Evolutionary conservation across 148 eudicot genomes (phyloP).

Genomic region (Silene uniflora): DNA sequence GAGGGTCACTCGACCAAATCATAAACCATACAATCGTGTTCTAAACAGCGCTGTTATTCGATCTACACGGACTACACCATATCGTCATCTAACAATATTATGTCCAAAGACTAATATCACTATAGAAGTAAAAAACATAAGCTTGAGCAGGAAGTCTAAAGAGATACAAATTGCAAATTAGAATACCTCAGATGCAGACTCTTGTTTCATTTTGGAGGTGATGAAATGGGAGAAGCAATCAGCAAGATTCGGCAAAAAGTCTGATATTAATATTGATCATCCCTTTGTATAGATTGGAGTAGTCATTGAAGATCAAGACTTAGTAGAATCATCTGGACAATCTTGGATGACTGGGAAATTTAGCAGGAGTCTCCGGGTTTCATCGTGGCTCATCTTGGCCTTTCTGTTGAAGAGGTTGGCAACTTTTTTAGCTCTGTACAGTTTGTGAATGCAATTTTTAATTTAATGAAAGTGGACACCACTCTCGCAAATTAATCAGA

Average conservation of each 20-base stretch:
- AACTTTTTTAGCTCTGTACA: background rate
- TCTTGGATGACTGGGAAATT: conserved; percentile 93
- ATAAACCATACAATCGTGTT: background rate
- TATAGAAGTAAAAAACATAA: background rate
- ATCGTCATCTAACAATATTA: background rate
- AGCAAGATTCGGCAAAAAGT: conserved; percentile 11
- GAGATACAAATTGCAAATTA: background rate
- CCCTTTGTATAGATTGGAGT: conserved; percentile 54
- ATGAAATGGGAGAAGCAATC: too few relatives aligned
- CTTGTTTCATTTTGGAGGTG: too few relatives aligned
- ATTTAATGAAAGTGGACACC: background rate
- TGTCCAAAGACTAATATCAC: background rate
- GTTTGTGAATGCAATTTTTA: background rate
- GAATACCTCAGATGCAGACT: too few relatives aligned
- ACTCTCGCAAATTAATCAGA: conserved; percentile 49
- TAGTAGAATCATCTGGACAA: conserved; percentile 59
- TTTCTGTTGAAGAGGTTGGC: conserved; percentile 59
- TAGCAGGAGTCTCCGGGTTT: conserved; percentile 61
- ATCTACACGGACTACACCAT: background rate
- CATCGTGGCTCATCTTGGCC: conserved; percentile 93
- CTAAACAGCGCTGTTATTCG: background rate
- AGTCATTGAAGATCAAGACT: conserved; percentile 76
- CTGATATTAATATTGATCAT: conserved; percentile 2
- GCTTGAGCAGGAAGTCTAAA: background rate
- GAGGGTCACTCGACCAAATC: too few relatives aligned